phyloP scores from a whole-genome alignment of 768 basidiomycete species.

The Leccinum pellstonianum region DNA sequence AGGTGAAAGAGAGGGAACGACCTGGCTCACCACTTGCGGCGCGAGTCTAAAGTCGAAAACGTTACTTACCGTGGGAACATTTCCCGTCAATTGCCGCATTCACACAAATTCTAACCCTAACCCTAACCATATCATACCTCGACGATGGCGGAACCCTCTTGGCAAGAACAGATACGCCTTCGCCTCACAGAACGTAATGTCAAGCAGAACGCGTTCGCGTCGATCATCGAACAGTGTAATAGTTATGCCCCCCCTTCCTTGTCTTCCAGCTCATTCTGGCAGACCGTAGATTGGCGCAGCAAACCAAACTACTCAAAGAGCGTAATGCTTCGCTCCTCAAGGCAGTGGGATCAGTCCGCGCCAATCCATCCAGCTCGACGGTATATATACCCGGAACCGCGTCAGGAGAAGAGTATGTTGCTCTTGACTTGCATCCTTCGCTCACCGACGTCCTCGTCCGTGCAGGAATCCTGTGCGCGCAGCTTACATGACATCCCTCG shows the following conservation, averaged over 20 bases:
- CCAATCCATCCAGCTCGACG: constrained; percentile 60
- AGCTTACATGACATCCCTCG: constrained; percentile 88
- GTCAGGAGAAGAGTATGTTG: constrained; percentile 66
- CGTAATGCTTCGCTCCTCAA: constrained; percentile 86
- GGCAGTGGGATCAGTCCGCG: constrained; percentile 73
- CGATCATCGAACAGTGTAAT: constrained; percentile 89
- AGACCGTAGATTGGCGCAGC: constrained; percentile 92
- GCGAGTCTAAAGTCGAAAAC: constrained; percentile 16
- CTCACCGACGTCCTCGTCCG: constrained; percentile 1
- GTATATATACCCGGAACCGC: constrained; percentile 55
- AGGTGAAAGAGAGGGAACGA: neutral
- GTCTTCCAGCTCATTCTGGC: constrained; percentile 20
- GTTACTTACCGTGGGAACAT: constrained; percentile 25
- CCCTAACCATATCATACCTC: constrained; percentile 13
- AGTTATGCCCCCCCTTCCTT: constrained; percentile 25
- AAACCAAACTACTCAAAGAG: constrained; percentile 88
- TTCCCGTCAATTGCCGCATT: constrained; percentile 21
- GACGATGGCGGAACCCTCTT: constrained; percentile 76
- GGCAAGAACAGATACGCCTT: constrained; percentile 80
- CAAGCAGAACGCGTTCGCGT: constrained; percentile 74
- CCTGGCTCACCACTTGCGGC: constrained; percentile 11
- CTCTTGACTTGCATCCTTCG: neutral
- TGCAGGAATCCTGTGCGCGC: constrained; percentile 78
- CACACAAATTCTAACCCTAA: constrained; percentile 24
- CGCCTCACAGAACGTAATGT: constrained; percentile 83